Evolutionary conservation across 805 yeast species (phyloP).

Genomic region (Tetrapisispora arboricola): DNA sequence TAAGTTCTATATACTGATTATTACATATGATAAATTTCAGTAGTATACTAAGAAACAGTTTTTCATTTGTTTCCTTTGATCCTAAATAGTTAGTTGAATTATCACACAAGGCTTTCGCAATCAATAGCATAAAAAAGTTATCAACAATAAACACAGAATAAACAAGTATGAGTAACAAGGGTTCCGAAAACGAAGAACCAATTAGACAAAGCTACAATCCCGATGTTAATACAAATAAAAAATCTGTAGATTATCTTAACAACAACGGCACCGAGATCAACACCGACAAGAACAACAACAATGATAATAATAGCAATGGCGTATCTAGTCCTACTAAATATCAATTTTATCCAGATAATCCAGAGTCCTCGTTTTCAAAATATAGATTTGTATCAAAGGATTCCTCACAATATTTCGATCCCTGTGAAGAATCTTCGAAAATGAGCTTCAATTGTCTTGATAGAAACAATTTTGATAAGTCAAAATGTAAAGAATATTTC

Average conservation of each 20-base stretch:
- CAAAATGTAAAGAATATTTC: conserved; percentile 67
- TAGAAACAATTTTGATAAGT: conserved; percentile 60
- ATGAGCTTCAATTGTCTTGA: conserved; percentile 83
- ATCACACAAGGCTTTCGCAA: too few species aligned
- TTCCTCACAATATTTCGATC: conserved; percentile 81
- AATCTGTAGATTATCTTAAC: not conserved
- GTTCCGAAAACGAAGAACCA: not conserved
- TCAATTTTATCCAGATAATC: conserved; percentile 65
- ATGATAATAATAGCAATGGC: conserved; percentile 1
- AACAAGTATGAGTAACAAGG: not conserved
- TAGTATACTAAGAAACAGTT: too few species aligned
- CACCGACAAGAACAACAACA: conserved; percentile 8
- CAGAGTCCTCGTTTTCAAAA: conserved; percentile 60
- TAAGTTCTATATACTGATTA: too few species aligned
- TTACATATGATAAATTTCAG: too few species aligned
- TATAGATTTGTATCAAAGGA: conserved; percentile 62
- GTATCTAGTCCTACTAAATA: conserved; percentile 4
- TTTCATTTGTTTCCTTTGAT: too few species aligned
- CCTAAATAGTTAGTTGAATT: too few species aligned
- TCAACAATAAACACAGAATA: not conserved
- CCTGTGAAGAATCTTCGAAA: conserved; percentile 80
- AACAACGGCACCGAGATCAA: not conserved
- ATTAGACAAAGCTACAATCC: not conserved
- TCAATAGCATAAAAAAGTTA: too few species aligned
- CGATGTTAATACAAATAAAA: not conserved